Conservation (phyloP, 2,329 filamentous ascomycete species). For the Xylariaceae sp. region DNA sequence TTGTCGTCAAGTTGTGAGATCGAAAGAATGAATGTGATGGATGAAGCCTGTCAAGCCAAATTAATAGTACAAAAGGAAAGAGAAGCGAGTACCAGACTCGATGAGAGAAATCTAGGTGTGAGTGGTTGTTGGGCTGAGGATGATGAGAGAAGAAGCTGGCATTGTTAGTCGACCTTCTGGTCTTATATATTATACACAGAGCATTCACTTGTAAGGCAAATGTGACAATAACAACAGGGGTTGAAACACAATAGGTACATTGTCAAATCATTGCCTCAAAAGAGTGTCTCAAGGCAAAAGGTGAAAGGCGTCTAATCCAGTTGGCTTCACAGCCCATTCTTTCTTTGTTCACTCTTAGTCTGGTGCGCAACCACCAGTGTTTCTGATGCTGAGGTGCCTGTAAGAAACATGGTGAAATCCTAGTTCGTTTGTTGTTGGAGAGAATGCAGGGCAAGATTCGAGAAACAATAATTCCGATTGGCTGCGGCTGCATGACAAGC, state of each 20-base stretch:
- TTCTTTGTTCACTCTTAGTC: background rate
- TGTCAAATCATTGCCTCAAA: slow-evolving; percentile 2
- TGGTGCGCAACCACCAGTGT: background rate
- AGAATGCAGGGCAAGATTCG: background rate
- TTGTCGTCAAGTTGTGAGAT: slow-evolving; percentile 28
- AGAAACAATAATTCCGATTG: slow-evolving; percentile 4
- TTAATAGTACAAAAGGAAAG: background rate
- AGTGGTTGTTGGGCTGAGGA: background rate
- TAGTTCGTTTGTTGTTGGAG: background rate
- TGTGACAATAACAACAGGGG: background rate
- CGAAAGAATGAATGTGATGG: background rate
- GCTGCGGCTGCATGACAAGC: background rate
- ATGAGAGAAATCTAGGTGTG: slow-evolving; percentile 2
- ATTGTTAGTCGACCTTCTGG: background rate
- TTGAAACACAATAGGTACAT: background rate
- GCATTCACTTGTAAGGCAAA: background rate
- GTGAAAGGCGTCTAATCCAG: background rate
- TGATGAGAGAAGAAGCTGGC: slow-evolving; percentile 2
- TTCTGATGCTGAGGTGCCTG: slow-evolving; percentile 1
- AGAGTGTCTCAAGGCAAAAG: background rate
- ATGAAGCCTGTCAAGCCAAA: background rate
- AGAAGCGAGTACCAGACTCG: slow-evolving; percentile 19
- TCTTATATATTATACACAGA: slow-evolving; percentile 9
- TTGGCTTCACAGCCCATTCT: background rate
- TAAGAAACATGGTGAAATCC: background rate